Evolutionary conservation across 306 rosid species (phyloP).

Genomic region (Styphnolobium japonicum): DNA sequence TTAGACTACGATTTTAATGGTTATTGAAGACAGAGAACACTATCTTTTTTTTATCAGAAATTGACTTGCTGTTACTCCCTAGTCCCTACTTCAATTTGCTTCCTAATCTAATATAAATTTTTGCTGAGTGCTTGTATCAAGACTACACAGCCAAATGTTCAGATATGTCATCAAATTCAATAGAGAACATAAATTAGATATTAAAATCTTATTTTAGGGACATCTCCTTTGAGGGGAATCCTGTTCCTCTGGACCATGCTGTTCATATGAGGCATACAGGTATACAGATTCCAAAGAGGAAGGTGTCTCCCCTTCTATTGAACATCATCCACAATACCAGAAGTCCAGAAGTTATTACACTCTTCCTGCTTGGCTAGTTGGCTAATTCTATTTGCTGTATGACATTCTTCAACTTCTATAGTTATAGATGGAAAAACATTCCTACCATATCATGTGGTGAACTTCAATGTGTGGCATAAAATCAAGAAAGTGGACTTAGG

Average conservation of each 20-base stretch:
- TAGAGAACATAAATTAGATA: neutral
- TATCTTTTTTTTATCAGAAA: neutral
- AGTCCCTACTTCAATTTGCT: neutral
- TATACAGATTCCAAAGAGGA: neutral
- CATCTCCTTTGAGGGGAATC: neutral
- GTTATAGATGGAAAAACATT: neutral
- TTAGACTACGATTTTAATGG: neutral
- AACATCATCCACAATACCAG: neutral
- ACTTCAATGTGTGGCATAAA: neutral
- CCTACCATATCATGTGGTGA: neutral
- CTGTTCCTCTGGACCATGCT: neutral
- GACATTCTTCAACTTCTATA: neutral
- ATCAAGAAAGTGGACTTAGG: neutral
- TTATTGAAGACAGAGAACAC: neutral
- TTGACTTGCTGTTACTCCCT: neutral
- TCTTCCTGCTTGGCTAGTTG: neutral
- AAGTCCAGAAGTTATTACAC: neutral
- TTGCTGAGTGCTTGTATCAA: neutral
- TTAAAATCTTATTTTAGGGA: neutral
- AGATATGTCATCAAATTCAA: neutral
- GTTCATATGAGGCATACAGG: neutral
- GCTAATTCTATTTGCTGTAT: neutral
- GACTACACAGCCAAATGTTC: neutral
- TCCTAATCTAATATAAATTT: neutral
- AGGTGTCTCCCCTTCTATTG: neutral